A percentile compares a stretch with the other conserved stretches of the same genome.
phyloP scores from a whole-genome alignment of 1,284 basidiomycete species.

The Tilletia walkeri region DNA sequence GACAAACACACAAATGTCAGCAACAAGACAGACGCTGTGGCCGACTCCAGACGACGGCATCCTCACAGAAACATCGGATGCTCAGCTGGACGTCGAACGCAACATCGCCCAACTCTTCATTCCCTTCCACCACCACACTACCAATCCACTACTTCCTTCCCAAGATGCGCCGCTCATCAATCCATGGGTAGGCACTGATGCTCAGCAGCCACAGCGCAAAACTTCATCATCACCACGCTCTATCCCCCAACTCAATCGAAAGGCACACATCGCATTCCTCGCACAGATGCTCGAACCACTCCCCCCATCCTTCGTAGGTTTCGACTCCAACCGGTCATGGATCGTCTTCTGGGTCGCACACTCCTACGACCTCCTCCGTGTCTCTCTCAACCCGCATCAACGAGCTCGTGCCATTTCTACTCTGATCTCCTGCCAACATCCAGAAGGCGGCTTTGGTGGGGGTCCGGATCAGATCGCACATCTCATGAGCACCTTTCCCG shows the following conservation, averaged over 20 bases:
- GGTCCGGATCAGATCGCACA: constrained; percentile 86
- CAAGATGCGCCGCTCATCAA: no score
- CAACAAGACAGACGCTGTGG: constrained; percentile 10
- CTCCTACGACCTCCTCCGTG: constrained; percentile 43
- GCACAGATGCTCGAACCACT: constrained; percentile 45
- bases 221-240: neutral
- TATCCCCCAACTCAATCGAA: constrained; percentile 28
- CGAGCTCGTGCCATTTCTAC: constrained; percentile 47
- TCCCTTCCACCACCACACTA: neutral
- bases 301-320: constrained; percentile 44
- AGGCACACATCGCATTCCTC: constrained; percentile 46
- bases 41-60: constrained; percentile 3
- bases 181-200: no score
- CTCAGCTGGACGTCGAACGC: constrained; percentile 16
- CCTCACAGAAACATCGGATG: neutral
- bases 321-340: constrained; percentile 53
- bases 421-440: constrained; percentile 51
- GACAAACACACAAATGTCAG: neutral
- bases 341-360: constrained; percentile 53
- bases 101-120: constrained; percentile 4
- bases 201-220: neutral
- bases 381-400: constrained; percentile 33
- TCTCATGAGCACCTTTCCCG: constrained; percentile 84
- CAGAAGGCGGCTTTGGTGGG: constrained; percentile 78
- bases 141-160: no score